These are phyloP conservation scores for Angomonas ambiguus DNA, from an alignment of 208 protist genomes.

Conservation along the genomic window DNA sequence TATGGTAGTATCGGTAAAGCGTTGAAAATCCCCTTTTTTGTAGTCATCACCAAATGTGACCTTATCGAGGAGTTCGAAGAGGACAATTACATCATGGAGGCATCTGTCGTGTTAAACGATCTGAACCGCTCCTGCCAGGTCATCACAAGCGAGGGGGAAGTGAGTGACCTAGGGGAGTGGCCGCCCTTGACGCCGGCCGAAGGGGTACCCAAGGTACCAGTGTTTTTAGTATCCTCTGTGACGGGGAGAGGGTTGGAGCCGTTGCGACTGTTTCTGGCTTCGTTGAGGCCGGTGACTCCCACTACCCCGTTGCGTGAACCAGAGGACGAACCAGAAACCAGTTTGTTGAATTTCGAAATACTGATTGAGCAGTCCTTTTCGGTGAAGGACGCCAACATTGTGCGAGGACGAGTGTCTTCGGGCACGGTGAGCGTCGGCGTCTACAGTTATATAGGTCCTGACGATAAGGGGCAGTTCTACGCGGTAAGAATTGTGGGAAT, in stretches of 20 bases:
- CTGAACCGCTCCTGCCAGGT: slow-evolving; percentile 38
- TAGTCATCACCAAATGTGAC: slow-evolving; percentile 95
- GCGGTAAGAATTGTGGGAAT: slow-evolving; percentile 82
- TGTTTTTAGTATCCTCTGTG: slow-evolving; percentile 67
- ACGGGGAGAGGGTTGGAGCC: slow-evolving; percentile 42
- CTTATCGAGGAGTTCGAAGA: slow-evolving; percentile 89
- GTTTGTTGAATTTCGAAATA: slow-evolving; percentile 67
- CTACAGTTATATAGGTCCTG: slow-evolving; percentile 90
- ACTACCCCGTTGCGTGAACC: neutral
- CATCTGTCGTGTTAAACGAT: slow-evolving; percentile 44
- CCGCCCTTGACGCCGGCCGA: slow-evolving; percentile 20
- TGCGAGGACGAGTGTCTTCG: slow-evolving; percentile 86
- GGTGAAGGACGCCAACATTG: slow-evolving; percentile 90
- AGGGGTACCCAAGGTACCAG: slow-evolving; percentile 34
- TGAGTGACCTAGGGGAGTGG: slow-evolving; percentile 10
- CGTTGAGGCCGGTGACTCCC: slow-evolving; percentile 19
- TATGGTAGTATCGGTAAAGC: slow-evolving; percentile 92
- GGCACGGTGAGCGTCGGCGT: slow-evolving; percentile 85
- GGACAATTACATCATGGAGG: slow-evolving; percentile 83
- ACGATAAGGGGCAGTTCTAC: slow-evolving; percentile 83
- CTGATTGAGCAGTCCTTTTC: slow-evolving; percentile 71
- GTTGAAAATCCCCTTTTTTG: slow-evolving; percentile 87
- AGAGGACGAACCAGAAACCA: slow-evolving; percentile 7
- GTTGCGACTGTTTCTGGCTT: slow-evolving; percentile 29
- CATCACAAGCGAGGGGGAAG: slow-evolving; percentile 26